Conservation (phyloP, 768 basidiomycete genomes). For the Panus rudis region DNA sequence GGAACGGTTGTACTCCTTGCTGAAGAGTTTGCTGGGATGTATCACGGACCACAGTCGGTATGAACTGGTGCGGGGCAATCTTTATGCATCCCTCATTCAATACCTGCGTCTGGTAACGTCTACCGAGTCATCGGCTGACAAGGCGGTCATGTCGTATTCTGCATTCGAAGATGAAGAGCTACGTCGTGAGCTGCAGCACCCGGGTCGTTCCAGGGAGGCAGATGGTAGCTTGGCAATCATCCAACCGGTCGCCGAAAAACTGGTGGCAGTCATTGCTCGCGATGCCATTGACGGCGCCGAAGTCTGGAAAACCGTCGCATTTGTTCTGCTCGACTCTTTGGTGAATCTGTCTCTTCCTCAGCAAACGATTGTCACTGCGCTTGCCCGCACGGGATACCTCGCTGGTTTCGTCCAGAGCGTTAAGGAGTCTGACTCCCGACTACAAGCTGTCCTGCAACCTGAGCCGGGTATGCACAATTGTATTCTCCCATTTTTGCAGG, state of each 20-base stretch:
- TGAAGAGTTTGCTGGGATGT: constrained; percentile 69
- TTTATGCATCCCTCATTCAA: constrained; percentile 89
- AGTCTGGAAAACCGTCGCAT: constrained; percentile 95
- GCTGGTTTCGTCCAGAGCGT: constrained; percentile 75
- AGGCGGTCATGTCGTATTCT: not conserved
- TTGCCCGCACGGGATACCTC: constrained; percentile 72
- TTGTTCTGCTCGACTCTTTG: constrained; percentile 80
- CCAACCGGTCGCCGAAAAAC: constrained; percentile 60
- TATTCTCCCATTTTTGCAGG: not conserved
- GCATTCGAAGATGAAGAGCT: too few relatives aligned
- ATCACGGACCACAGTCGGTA: constrained; percentile 70
- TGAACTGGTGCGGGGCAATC: constrained; percentile 86
- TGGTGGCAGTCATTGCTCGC: constrained; percentile 68
- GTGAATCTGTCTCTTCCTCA: constrained; percentile 46
- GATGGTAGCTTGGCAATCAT: too few relatives aligned
- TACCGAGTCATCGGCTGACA: not conserved
- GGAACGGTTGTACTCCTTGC: constrained; percentile 69
- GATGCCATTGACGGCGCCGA: constrained; percentile 94
- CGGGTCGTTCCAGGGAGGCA: too few relatives aligned
- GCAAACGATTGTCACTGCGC: constrained; percentile 45
- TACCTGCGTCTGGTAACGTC: constrained; percentile 79
- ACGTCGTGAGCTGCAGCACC: too few relatives aligned
- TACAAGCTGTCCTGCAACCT: constrained; percentile 75
- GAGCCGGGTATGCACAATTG: constrained; percentile 66
- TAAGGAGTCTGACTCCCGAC: constrained; percentile 71